Percentiles rank a stretch among this genome's conserved stretches.
Conservation (phyloP, 495 filamentous ascomycete species). For the Patellaria atrata region DNA sequence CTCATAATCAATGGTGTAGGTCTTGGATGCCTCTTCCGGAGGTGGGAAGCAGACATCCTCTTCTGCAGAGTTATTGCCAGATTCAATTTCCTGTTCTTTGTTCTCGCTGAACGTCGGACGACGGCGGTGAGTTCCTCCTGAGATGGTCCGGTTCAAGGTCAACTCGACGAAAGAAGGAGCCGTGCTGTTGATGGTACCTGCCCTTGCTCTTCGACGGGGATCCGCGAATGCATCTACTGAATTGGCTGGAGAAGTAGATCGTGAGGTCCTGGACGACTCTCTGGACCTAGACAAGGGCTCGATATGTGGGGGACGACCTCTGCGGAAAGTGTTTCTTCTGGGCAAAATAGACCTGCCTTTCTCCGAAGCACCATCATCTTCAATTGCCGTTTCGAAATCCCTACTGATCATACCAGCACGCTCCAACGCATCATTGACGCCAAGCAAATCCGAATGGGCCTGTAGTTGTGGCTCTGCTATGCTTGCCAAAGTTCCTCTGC, state of each 20-base stretch:
- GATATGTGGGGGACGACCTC: constrained; percentile 27
- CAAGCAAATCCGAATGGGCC: constrained; percentile 32
- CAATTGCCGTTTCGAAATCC: constrained; percentile 68
- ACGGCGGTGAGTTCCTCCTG: constrained; percentile 46
- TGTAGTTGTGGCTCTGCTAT: constrained; percentile 15
- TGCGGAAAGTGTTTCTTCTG: constrained; percentile 24
- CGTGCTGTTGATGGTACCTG: constrained; percentile 48
- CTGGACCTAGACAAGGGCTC: constrained; percentile 33
- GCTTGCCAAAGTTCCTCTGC: constrained; percentile 29
- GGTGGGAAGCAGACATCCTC: constrained; percentile 81
- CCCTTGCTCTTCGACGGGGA: constrained; percentile 50
- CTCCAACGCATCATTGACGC: constrained; percentile 37
- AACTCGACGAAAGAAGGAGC: constrained; percentile 41
- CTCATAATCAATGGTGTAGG: constrained; percentile 67
- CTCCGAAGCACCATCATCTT: constrained; percentile 52
- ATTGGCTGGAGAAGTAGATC: constrained; percentile 78
- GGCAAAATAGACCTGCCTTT: constrained; percentile 11
- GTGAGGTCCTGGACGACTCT: constrained; percentile 44
- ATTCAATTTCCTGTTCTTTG: constrained; percentile 33
- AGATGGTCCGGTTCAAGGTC: constrained; percentile 56
- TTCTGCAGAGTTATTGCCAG: constrained; percentile 37
- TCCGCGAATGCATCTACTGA: constrained; percentile 97
- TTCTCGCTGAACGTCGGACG: constrained; percentile 50
- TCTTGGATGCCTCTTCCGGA: constrained; percentile 37
- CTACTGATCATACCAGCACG: constrained; percentile 27